Evolutionary conservation across 2,329 filamentous ascomycete genomes (phyloP).

Genomic region (Claviceps africana): DNA sequence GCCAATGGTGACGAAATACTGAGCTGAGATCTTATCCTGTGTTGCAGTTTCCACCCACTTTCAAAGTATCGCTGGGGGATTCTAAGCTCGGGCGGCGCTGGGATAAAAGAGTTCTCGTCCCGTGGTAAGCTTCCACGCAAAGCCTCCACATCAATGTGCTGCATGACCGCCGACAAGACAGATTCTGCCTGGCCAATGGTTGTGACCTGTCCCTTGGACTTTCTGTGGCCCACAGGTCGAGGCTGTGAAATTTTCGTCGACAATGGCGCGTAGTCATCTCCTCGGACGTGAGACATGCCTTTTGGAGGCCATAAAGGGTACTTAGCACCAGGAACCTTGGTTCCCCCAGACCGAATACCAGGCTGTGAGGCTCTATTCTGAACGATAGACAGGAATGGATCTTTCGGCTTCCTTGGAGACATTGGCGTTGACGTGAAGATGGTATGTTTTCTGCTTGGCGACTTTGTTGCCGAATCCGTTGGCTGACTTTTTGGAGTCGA

Average conservation of each 20-base stretch:
- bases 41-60: constrained; percentile 39
- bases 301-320: constrained; percentile 60
- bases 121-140: constrained; percentile 16
- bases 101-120: constrained; percentile 26
- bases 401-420: constrained; percentile 31
- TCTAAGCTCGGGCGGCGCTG: constrained; percentile 35
- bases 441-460: constrained; percentile 20
- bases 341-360: constrained; percentile 27
- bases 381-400: constrained; percentile 16
- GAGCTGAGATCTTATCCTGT: constrained; percentile 32
- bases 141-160: constrained; percentile 13
- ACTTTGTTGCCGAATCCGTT: constrained; percentile 11
- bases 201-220: constrained; percentile 36
- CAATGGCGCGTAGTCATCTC: constrained; percentile 12
- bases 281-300: constrained; percentile 50
- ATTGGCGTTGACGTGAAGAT: constrained; percentile 40
- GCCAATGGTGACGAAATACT: constrained; percentile 13
- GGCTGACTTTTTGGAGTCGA: constrained; percentile 11
- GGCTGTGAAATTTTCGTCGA: not conserved
- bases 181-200: constrained; percentile 28
- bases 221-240: constrained; percentile 18
- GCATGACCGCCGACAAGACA: constrained; percentile 21
- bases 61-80: constrained; percentile 44
- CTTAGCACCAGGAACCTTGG: constrained; percentile 51
- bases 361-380: constrained; percentile 22